Conservation (phyloP, 2,329 filamentous ascomycete genomes). For the Ascochyta lentis region DNA sequence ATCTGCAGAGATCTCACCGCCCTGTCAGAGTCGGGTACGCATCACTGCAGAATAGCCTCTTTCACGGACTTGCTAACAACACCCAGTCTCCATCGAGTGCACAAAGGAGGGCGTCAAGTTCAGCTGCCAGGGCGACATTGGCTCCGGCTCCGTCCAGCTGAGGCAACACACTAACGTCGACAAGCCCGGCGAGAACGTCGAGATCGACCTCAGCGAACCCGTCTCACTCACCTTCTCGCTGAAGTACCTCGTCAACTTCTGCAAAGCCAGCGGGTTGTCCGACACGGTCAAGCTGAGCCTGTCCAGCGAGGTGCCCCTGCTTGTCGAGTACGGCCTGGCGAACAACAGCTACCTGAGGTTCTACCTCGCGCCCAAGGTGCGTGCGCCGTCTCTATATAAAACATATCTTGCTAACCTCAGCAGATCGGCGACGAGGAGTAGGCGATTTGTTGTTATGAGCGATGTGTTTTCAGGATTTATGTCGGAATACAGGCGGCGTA, state of each 20-base stretch:
- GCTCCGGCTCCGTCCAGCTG: constrained; percentile 90
- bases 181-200: constrained; percentile 83
- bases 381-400: constrained; percentile 29
- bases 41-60: too few species aligned
- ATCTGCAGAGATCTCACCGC: constrained; percentile 92
- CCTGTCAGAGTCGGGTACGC: constrained; percentile 92
- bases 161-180: constrained; percentile 88
- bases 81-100: constrained; percentile 87
- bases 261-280: constrained; percentile 91
- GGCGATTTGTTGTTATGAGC: constrained; percentile 30
- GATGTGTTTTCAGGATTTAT: constrained; percentile 36
- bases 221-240: constrained; percentile 96
- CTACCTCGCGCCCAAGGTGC: constrained; percentile 97
- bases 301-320: constrained; percentile 92
- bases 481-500: constrained; percentile 32
- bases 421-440: constrained; percentile 76
- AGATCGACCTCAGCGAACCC: constrained; percentile 90
- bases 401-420: constrained; percentile 43
- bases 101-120: constrained; percentile 98
- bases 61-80: background rate
- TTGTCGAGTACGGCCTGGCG: constrained; percentile 87
- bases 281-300: constrained; percentile 86
- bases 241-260: constrained; percentile 99
- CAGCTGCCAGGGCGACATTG: constrained; percentile 90
- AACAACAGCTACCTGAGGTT: constrained; percentile 94